Evolutionary conservation across 202 grass and related monocot genomes (phyloP).

Genomic region (Cymbopogon flexuosus): DNA sequence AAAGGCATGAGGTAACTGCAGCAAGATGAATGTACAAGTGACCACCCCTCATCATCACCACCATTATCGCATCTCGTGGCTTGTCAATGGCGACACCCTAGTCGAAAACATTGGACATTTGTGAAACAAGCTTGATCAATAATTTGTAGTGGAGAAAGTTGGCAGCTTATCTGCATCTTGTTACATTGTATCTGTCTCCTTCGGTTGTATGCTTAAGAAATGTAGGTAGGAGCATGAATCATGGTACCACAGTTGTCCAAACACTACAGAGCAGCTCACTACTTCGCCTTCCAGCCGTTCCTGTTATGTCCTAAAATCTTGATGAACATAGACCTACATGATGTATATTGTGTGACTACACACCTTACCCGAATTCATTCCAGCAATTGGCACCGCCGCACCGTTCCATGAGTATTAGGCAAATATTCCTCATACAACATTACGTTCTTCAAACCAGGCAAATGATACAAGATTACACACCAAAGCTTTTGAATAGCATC

Average conservation of each 20-base stretch:
- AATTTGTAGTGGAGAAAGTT: constrained; percentile 43
- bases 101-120: constrained; percentile 25
- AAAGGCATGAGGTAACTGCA: constrained; percentile 14
- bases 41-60: constrained; percentile 14
- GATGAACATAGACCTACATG: not conserved
- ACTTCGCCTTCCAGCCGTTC: constrained; percentile 1
- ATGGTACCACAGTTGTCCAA: not conserved
- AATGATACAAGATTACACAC: not conserved
- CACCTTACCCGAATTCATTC: not conserved
- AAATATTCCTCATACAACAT: not conserved
- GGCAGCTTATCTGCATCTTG: constrained; percentile 34
- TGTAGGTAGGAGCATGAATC: constrained; percentile 2
- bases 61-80: constrained; percentile 18
- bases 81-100: not conserved
- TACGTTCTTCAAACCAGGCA: not conserved
- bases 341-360: not conserved
- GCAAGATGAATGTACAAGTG: not conserved
- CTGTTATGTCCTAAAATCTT: constrained; percentile 2
- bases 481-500: not conserved
- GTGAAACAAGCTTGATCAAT: constrained; percentile 41
- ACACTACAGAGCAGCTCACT: constrained; percentile 8
- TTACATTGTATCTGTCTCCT: constrained; percentile 33
- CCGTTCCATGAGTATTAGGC: not conserved
- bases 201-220: constrained; percentile 37
- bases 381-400: not conserved